Percentiles rank a stretch among this genome's conserved stretches.
phyloP scores from a whole-genome alignment of 352 stramenopile genomes.

The Peronospora destructor region DNA sequence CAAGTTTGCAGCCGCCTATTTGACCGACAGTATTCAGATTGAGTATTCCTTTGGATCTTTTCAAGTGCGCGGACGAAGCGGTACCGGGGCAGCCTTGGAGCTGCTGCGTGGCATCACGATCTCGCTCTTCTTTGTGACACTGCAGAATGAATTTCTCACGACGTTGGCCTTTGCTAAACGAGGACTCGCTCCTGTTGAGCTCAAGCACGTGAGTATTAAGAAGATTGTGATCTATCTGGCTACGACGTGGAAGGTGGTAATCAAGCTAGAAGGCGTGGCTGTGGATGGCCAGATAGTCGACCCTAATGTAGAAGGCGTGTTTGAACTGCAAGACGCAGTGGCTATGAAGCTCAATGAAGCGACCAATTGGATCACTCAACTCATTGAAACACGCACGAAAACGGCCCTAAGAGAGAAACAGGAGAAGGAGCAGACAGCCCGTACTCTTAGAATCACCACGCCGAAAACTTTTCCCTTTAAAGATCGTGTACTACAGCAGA shows the following conservation, averaged over 20 bases:
- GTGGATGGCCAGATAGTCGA: constrained; percentile 41
- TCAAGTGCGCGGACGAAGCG: constrained; percentile 21
- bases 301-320: constrained; percentile 34
- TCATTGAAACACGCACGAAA: constrained; percentile 36
- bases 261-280: constrained; percentile 42
- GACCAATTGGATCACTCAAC: constrained; percentile 26
- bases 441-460: constrained; percentile 1
- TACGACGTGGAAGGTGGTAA: constrained; percentile 46
- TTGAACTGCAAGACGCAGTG: constrained; percentile 42
- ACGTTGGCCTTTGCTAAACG: constrained; percentile 56
- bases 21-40: constrained; percentile 44
- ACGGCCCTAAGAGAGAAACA: constrained; percentile 28
- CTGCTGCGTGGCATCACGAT: constrained; percentile 40
- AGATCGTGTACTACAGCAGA: constrained; percentile 51
- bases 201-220: constrained; percentile 34
- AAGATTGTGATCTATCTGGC: constrained; percentile 43
- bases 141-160: constrained; percentile 45
- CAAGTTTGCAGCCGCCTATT: constrained; percentile 42
- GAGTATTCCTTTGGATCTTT: constrained; percentile 50
- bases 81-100: constrained; percentile 8
- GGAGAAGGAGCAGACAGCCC: constrained; percentile 13
- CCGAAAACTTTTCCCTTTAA: constrained; percentile 46
- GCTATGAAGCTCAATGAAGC: constrained; percentile 53
- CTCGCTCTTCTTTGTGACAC: constrained; percentile 46
- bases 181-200: constrained; percentile 38